Conservation (phyloP, 352 stramenopile species). For the Albugo laibachii region DNA sequence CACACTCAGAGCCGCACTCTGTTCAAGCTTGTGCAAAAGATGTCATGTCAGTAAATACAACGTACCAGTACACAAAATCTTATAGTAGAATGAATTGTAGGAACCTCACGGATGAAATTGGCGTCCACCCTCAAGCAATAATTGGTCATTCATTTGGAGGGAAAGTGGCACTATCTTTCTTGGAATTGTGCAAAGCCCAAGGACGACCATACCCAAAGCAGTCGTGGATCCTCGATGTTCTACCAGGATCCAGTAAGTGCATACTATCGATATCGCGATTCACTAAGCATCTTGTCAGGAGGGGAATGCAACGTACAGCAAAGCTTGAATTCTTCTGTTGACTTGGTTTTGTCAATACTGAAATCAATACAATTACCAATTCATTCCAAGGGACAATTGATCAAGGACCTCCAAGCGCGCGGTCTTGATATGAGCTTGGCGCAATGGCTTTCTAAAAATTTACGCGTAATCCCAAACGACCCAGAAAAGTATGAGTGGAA, state of each 20-base stretch:
- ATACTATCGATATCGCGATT: neutral
- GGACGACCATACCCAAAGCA: conserved; percentile 19
- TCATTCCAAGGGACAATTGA: conserved; percentile 37
- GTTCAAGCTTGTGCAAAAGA: conserved; percentile 45
- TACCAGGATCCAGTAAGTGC: conserved; percentile 34
- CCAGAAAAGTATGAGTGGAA: conserved; percentile 63
- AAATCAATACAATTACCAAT: conserved; percentile 61
- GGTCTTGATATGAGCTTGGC: conserved; percentile 40
- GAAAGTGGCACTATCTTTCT: conserved; percentile 54
- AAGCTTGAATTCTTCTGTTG: conserved; percentile 19
- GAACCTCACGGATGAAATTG: conserved; percentile 22
- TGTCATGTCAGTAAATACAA: conserved; percentile 20
- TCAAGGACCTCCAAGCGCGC: conserved; percentile 34
- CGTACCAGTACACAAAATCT: neutral
- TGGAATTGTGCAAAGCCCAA: conserved; percentile 28
- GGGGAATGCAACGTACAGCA: conserved; percentile 1
- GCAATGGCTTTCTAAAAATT: conserved; percentile 68
- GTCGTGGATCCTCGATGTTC: conserved; percentile 50
- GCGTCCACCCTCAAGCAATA: conserved; percentile 33
- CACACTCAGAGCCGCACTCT: conserved; percentile 34
- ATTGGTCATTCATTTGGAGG: conserved; percentile 62
- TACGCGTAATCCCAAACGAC: conserved; percentile 22
- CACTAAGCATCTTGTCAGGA: neutral
- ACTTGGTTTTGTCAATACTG: conserved; percentile 39
- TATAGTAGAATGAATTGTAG: conserved; percentile 10